Conservation (phyloP, 441 rosid genomes). For the Raphanus hybrid region DNA sequence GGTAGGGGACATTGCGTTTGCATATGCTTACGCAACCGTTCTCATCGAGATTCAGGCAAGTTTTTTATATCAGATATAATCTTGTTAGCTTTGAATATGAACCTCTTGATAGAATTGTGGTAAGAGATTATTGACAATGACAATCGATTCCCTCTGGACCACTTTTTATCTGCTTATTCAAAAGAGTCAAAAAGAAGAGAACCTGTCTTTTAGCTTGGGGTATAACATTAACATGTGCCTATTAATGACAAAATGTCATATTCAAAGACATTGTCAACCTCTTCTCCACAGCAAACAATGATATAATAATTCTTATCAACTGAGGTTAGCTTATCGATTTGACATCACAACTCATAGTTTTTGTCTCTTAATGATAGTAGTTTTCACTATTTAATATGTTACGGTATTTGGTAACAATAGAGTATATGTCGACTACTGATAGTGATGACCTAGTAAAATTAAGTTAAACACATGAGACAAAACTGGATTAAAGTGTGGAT, state of each 20-base stretch:
- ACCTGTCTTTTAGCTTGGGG: constrained; percentile 37
- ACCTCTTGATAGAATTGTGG: constrained; percentile 35
- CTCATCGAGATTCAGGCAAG: constrained; percentile 73
- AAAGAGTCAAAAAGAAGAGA: constrained; percentile 40
- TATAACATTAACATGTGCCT: constrained; percentile 40
- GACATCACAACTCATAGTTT: neutral
- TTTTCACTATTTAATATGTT: neutral
- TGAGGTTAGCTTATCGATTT: neutral
- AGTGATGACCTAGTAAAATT: neutral
- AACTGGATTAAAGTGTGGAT: neutral
- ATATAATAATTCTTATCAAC: constrained; percentile 14
- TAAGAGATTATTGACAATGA: constrained; percentile 33
- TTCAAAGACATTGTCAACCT: constrained; percentile 33
- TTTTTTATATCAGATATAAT: constrained; percentile 3
- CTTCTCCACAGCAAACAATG: constrained; percentile 27
- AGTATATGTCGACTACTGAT: neutral
- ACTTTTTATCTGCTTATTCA: constrained; percentile 30
- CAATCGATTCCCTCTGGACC: constrained; percentile 35
- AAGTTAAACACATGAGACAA: neutral
- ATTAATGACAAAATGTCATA: constrained; percentile 32
- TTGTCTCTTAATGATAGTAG: neutral
- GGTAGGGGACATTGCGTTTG: constrained; percentile 66
- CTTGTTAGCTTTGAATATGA: constrained; percentile 26
- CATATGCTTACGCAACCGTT: constrained; percentile 58
- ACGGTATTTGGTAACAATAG: neutral